Conservation (phyloP, 164 flowering plant species). For the Cinnamomum chago region DNA sequence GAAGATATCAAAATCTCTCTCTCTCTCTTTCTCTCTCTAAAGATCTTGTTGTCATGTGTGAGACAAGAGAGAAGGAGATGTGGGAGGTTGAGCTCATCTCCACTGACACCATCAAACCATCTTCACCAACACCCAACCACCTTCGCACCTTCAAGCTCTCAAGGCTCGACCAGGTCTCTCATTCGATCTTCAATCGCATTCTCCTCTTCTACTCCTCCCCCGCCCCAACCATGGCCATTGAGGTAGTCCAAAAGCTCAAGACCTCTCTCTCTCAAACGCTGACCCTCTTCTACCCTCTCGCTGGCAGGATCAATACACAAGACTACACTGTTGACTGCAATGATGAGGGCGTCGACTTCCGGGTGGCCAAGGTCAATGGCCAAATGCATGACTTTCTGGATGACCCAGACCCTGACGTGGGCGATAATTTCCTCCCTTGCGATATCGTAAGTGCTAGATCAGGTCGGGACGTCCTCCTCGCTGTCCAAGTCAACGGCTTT, state of each 20-base stretch:
- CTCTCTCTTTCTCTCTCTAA: no score
- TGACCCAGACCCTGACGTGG: background rate
- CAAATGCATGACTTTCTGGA: background rate
- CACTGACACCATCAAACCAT: conserved; percentile 15
- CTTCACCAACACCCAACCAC: conserved; percentile 18
- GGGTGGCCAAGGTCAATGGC: background rate
- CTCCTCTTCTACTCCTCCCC: conserved; percentile 6
- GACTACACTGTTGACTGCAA: background rate
- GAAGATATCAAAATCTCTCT: no score
- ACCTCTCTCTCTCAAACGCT: conserved; percentile 4
- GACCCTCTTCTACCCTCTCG: conserved; percentile 12
- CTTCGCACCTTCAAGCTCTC: conserved; percentile 5
- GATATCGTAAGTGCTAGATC: background rate
- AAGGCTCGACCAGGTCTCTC: conserved; percentile 14
- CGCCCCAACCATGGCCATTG: background rate
- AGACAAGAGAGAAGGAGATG: background rate
- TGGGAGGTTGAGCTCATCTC: conserved; percentile 9
- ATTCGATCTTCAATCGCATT: conserved; percentile 2
- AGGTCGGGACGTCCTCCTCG: no score
- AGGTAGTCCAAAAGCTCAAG: background rate
- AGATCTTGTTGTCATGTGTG: no score
- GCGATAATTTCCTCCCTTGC: conserved; percentile 15
- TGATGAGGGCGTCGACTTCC: conserved; percentile 6
- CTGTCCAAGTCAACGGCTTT: no score
- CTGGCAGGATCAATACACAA: conserved; percentile 7